These are phyloP conservation scores for Rosa hybrid DNA, from an alignment of 331 rosid species.

Conservation along the genomic window DNA sequence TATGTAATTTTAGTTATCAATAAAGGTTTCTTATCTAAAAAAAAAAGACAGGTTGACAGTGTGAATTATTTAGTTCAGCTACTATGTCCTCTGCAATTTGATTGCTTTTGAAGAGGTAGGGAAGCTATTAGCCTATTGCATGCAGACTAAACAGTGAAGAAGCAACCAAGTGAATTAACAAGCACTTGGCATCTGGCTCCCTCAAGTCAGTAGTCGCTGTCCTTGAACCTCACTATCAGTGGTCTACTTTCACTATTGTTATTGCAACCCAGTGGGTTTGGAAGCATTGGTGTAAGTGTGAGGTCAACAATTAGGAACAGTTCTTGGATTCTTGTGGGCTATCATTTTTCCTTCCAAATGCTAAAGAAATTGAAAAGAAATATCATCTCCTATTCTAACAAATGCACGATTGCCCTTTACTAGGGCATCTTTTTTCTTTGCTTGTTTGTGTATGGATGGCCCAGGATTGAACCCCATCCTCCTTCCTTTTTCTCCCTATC, in stretches of 20 bases:
- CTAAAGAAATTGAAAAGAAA: neutral
- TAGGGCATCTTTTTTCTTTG: neutral
- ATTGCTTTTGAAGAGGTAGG: neutral
- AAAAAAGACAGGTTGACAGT: neutral
- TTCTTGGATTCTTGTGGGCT: conserved; percentile 19
- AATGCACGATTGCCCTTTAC: neutral
- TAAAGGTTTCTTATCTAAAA: too few relatives aligned
- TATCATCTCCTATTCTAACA: neutral
- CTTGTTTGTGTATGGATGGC: conserved; percentile 9
- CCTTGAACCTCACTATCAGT: conserved; percentile 19
- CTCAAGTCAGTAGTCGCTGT: conserved; percentile 30
- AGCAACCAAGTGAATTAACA: neutral
- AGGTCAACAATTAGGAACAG: conserved; percentile 31
- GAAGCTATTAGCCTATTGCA: neutral
- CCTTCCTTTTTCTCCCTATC: neutral
- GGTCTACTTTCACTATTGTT: conserved; percentile 25
- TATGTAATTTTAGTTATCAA: too few relatives aligned
- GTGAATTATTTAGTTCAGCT: neutral
- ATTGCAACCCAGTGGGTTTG: conserved; percentile 32
- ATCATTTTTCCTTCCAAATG: neutral
- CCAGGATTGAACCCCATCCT: conserved; percentile 15
- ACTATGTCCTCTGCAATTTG: neutral
- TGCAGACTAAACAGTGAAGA: neutral
- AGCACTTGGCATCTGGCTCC: conserved; percentile 16
- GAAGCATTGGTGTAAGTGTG: conserved; percentile 29